A percentile compares a stretch with the other conserved stretches of the same genome.
Conservation (phyloP, 2,329 filamentous ascomycete species). For the Aspergillus pseudoglaucus region DNA sequence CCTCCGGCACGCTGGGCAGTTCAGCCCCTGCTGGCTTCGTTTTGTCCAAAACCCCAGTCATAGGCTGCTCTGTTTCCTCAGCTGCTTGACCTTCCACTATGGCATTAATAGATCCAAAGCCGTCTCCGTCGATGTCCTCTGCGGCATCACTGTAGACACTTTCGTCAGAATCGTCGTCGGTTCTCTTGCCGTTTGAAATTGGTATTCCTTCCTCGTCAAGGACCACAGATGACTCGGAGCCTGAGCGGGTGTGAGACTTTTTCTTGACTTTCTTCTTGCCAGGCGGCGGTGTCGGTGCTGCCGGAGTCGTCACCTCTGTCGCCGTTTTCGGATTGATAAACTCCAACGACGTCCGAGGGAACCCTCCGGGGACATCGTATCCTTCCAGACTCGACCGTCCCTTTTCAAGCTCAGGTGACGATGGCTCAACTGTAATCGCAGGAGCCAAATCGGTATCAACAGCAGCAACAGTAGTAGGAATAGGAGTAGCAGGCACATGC, state of each 20-base stretch:
- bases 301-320: background rate
- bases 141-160: constrained; percentile 45
- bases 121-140: constrained; percentile 37
- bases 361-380: constrained; percentile 55
- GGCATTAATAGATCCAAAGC: constrained; percentile 46
- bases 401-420: constrained; percentile 41
- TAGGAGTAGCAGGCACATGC: background rate
- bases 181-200: constrained; percentile 6
- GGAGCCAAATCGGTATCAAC: constrained; percentile 22
- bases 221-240: background rate
- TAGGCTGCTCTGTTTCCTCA: constrained; percentile 3
- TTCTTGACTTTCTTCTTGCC: constrained; percentile 9
- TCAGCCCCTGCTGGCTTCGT: background rate
- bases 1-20: background rate
- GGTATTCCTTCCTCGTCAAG: background rate
- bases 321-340: constrained; percentile 8
- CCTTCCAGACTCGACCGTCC: constrained; percentile 32
- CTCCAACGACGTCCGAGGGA: constrained; percentile 37
- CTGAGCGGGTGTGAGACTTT: background rate
- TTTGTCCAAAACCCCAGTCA: background rate
- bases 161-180: constrained; percentile 35
- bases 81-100: constrained; percentile 26
- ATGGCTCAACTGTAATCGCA: constrained; percentile 40
- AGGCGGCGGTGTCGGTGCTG: background rate
- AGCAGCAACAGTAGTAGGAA: constrained; percentile 1